phyloP scores from a whole-genome alignment of 1,284 basidiomycete species.

The Cutaneotrichosporon cyanovorans region DNA sequence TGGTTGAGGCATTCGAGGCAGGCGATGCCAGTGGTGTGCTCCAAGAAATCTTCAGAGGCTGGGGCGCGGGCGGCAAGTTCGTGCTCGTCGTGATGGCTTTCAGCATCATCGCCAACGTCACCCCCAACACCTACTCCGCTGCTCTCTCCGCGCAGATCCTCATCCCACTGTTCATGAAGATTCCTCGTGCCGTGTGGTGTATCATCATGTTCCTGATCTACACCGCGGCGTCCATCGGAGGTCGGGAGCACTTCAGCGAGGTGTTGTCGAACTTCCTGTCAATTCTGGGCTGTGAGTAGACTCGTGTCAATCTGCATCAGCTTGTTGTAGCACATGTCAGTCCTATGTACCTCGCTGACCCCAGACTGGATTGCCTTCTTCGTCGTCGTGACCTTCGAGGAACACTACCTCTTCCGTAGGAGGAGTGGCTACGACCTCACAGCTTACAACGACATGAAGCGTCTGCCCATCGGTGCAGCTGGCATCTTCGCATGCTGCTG shows the following conservation, averaged over 20 bases:
- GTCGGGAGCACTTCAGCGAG: conserved; percentile 55
- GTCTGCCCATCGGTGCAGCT: conserved; percentile 55
- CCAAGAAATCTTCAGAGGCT: conserved; percentile 29
- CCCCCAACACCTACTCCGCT: conserved; percentile 56
- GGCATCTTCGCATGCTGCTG: conserved; percentile 51
- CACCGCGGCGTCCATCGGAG: conserved; percentile 57
- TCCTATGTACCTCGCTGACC: not conserved
- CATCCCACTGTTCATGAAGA: conserved; percentile 51
- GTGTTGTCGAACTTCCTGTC: conserved; percentile 53
- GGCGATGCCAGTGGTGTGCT: conserved; percentile 51
- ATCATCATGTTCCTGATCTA: conserved; percentile 53
- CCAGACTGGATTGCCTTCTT: conserved; percentile 16
- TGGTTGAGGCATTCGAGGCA: conserved; percentile 49
- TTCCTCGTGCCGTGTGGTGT: conserved; percentile 59
- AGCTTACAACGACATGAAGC: conserved; percentile 51
- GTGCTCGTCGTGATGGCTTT: conserved; percentile 56
- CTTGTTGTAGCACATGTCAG: too few species aligned
- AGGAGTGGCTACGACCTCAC: conserved; percentile 53
- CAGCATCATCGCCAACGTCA: conserved; percentile 56
- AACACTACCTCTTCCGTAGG: conserved; percentile 55
- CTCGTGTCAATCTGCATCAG: too few species aligned
- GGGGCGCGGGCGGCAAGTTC: conserved; percentile 47
- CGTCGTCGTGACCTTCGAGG: conserved; percentile 54
- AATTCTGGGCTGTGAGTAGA: conserved; percentile 58
- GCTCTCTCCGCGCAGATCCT: conserved; percentile 55